A percentile compares a stretch with the other conserved stretches of the same genome.
Conservation (phyloP, 1,284 basidiomycete genomes). For the Sporisorium reilianum region DNA sequence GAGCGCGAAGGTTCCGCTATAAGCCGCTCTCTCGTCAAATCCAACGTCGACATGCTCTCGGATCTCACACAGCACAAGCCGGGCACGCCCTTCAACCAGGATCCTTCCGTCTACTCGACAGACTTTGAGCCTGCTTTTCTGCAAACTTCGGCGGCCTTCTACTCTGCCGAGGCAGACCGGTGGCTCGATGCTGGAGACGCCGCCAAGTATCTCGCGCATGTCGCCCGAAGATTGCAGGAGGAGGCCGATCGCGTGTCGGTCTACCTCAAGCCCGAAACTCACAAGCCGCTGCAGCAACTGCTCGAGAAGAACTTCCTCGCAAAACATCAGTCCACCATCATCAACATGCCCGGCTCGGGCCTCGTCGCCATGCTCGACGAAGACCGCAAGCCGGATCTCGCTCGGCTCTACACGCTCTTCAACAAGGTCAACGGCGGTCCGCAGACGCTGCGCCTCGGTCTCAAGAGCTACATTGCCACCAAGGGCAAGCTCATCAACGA, state of each 20-base stretch:
- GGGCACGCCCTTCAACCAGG: constrained; percentile 19
- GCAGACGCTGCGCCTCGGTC: constrained; percentile 76
- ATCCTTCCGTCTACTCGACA: constrained; percentile 80
- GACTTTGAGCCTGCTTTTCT: constrained; percentile 89
- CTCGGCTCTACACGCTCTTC: constrained; percentile 84
- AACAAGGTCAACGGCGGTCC: constrained; percentile 76
- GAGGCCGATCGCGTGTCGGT: constrained; percentile 90
- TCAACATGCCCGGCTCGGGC: constrained; percentile 86
- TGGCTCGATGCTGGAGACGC: constrained; percentile 83
- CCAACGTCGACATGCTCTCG: constrained; percentile 85
- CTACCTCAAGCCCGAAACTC: constrained; percentile 85
- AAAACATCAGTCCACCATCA: constrained; percentile 80
- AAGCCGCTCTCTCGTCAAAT: constrained; percentile 89
- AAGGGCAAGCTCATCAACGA: constrained; percentile 86
- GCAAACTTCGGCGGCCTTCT: constrained; percentile 82
- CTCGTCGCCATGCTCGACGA: constrained; percentile 88
- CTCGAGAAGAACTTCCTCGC: constrained; percentile 83
- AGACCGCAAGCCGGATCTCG: constrained; percentile 82
- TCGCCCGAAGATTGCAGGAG: constrained; percentile 82
- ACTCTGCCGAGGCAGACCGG: constrained; percentile 79
- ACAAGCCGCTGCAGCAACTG: constrained; percentile 78
- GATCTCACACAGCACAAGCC: constrained; percentile 73
- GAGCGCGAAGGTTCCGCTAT: constrained; percentile 93
- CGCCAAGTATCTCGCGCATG: constrained; percentile 85
- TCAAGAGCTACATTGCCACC: constrained; percentile 81